phyloP scores from a whole-genome alignment of 2,329 filamentous ascomycete genomes.

The Ophiocordyceps robertsii region DNA sequence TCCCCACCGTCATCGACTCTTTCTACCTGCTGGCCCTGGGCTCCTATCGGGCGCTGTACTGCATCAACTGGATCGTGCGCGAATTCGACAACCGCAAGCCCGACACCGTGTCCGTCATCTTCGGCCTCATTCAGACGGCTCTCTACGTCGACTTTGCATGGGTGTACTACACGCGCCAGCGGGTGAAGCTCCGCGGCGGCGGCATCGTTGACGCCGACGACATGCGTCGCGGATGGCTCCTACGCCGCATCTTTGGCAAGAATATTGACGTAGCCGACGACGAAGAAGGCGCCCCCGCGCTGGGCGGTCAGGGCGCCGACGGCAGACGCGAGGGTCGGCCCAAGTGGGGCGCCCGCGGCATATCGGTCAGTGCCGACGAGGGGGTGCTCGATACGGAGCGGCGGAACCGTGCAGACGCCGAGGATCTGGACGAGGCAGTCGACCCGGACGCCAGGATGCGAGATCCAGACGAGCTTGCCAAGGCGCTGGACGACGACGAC shows the following conservation, averaged over 20 bases:
- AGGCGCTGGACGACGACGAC: slow-evolving; percentile 44
- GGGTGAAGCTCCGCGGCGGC: slow-evolving; percentile 80
- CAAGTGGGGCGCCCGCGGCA: slow-evolving; percentile 51
- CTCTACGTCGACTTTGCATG: slow-evolving; percentile 91
- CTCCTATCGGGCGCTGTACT: slow-evolving; percentile 77
- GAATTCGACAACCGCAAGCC: slow-evolving; percentile 46
- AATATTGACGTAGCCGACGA: slow-evolving; percentile 35
- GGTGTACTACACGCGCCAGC: slow-evolving; percentile 89
- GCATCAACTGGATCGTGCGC: slow-evolving; percentile 79
- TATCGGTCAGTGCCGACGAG: slow-evolving; percentile 54
- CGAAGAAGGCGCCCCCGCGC: slow-evolving; percentile 42
- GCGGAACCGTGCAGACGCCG: slow-evolving; percentile 30
- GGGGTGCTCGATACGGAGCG: slow-evolving; percentile 38
- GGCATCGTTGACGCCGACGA: slow-evolving; percentile 86
- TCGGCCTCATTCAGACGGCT: slow-evolving; percentile 78
- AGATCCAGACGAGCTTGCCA: slow-evolving; percentile 51
- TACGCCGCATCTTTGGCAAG: slow-evolving; percentile 63
- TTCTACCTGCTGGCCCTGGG: slow-evolving; percentile 85
- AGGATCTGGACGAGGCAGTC: slow-evolving; percentile 29
- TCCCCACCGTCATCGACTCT: slow-evolving; percentile 93
- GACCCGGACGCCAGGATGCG: slow-evolving; percentile 54
- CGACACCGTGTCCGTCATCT: slow-evolving; percentile 66
- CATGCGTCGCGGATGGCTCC: slow-evolving; percentile 70
- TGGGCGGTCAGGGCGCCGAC: slow-evolving; percentile 20
- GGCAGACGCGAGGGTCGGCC: slow-evolving; percentile 23